phyloP scores from a whole-genome alignment of 1,284 basidiomycete genomes.

The Microbotryum silenes-acaulis region DNA sequence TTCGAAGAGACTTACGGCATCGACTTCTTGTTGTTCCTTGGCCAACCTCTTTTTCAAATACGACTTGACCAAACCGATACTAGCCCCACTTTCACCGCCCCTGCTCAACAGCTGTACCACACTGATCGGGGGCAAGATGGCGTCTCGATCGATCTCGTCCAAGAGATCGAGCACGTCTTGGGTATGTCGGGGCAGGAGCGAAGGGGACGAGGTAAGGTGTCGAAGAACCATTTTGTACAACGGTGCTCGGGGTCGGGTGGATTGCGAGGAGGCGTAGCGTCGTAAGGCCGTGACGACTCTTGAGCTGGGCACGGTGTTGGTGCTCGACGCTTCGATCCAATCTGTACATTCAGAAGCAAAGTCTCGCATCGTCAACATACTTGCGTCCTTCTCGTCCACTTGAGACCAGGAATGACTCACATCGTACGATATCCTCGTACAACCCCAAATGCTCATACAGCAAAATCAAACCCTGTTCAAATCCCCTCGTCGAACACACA shows the following conservation, averaged over 20 bases:
- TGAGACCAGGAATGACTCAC: constrained; percentile 42
- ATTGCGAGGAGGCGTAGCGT: constrained; percentile 56
- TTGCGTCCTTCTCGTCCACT: constrained; percentile 44
- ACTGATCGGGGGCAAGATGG: constrained; percentile 76
- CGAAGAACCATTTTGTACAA: constrained; percentile 84
- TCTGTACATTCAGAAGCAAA: background rate
- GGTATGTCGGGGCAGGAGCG: constrained; percentile 60
- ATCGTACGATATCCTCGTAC: constrained; percentile 89
- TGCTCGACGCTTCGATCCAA: constrained; percentile 20
- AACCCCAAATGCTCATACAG: constrained; percentile 91
- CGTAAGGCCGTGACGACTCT: constrained; percentile 66
- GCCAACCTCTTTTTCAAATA: constrained; percentile 75
- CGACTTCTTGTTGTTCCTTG: constrained; percentile 64
- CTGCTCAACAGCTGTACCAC: constrained; percentile 80
- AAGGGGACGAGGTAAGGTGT: constrained; percentile 73
- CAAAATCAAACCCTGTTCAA: constrained; percentile 74
- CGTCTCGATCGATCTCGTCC: constrained; percentile 64
- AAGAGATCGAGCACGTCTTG: constrained; percentile 63
- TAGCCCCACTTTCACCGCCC: constrained; percentile 63
- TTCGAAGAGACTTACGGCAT: constrained; percentile 53
- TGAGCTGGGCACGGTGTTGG: constrained; percentile 45
- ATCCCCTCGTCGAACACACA: constrained; percentile 74
- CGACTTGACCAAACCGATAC: constrained; percentile 79
- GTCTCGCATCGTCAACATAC: background rate
- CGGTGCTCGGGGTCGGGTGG: constrained; percentile 47